These are phyloP conservation scores for Aspergillus baeticus DNA, from an alignment of 495 filamentous ascomycete species.

Conservation along the genomic window DNA sequence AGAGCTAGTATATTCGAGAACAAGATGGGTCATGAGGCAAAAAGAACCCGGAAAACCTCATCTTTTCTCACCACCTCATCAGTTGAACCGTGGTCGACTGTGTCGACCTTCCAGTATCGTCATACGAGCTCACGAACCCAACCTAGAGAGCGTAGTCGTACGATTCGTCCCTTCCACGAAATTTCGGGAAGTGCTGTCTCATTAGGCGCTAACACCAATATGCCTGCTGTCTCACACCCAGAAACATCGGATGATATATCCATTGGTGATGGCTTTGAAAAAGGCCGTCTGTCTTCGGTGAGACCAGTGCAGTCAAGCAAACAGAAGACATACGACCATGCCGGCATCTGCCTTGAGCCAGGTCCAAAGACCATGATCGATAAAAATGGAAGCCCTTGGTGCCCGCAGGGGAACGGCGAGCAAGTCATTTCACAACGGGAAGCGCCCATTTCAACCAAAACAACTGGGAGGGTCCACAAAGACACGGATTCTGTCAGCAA, in stretches of 20 bases:
- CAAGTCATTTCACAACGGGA: background rate
- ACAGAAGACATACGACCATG: background rate
- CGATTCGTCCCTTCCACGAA: background rate
- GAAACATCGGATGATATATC: background rate
- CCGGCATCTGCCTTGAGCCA: background rate
- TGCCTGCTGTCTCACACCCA: background rate
- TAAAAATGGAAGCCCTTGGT: conserved; percentile 17
- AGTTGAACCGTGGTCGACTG: background rate
- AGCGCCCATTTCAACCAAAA: background rate
- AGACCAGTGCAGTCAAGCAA: background rate
- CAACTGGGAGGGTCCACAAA: background rate
- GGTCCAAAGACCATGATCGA: conserved; percentile 10
- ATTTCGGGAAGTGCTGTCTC: background rate
- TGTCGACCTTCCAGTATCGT: background rate
- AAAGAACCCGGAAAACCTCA: background rate
- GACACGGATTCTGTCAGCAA: no score
- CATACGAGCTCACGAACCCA: background rate
- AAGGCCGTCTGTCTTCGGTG: background rate
- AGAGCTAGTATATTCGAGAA: background rate
- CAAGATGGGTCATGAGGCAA: background rate
- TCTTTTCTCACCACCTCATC: conserved; percentile 2
- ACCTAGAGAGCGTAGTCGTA: background rate
- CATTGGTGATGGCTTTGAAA: background rate
- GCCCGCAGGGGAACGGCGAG: background rate
- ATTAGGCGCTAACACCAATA: background rate